Base-by-base conservation (phyloP, 1,139 yeast genomes). In the Diutina mesorugosa region DNA sequence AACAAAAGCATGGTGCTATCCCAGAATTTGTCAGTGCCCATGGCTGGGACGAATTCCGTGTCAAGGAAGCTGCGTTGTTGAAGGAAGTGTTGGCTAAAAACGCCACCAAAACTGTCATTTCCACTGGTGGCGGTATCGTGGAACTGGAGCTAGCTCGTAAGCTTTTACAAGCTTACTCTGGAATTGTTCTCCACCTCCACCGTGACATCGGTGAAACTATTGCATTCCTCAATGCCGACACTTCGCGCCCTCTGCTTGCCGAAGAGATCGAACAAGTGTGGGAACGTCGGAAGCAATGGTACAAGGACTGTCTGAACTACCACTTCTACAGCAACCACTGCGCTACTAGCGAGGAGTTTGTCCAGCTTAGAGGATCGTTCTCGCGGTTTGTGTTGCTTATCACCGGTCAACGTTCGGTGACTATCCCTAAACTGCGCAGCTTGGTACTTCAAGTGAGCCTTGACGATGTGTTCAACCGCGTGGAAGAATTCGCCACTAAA, bases 101-200 rank as follows among this genome's bases (percentile, higher is more conserved):
- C 63, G 73, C 83, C 4, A 68, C 71, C 2, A 88, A 87, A 2
- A 77, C 83, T 64, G 87, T 93, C 45, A 78, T 90, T 56, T 89
- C 99, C 1, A 89, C 97, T 57, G 99, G 99, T 45, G 99, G 99
- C 51, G 99, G 99, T 7, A 78, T 95, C 61, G 96, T 93, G 45
- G 99, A 93, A 70, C 79, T 80, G 41, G 78, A 78, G 12, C 78
- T 68, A n/a, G 84, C 95, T 8, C 81, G 98, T 64, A 74, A 74
- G 6, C 61, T 80, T 10, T 74, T 93, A 66, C 77, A 83, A 64
- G 66, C 73, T 10, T 87, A 84, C 68, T 90, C 90, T 29, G 88
- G 91, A 6, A 79, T 88, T 61, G 98, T 93, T 8, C 74, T 93
- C 59, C 98, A 93, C 65, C 78, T 93, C 60, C 97, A 91, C 68